Conservation (phyloP, 2,329 filamentous ascomycete species). For the Leptographium procerum region DNA sequence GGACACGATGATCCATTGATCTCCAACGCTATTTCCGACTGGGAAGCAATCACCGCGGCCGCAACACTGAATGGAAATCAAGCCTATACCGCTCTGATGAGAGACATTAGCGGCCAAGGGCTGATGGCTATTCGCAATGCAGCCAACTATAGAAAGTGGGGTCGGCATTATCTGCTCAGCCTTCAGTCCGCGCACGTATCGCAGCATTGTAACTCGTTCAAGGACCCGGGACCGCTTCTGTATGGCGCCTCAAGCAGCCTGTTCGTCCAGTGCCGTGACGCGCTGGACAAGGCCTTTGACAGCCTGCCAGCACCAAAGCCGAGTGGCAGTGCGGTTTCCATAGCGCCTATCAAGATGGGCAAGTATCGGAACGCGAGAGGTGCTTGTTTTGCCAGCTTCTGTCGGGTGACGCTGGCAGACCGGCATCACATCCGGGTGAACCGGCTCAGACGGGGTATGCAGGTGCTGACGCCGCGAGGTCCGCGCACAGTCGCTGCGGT, state of each 20-base stretch:
- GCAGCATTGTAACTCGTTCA: constrained; percentile 51
- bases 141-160: constrained; percentile 38
- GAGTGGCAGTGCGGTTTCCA: constrained; percentile 10
- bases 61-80: constrained; percentile 17
- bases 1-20: neutral
- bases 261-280: constrained; percentile 37
- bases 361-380: constrained; percentile 28
- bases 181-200: constrained; percentile 43
- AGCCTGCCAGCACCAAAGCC: constrained; percentile 31
- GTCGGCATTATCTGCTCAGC: constrained; percentile 45
- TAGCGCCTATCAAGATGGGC: constrained; percentile 25
- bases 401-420: constrained; percentile 29
- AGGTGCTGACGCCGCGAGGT: constrained; percentile 39
- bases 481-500: constrained; percentile 36
- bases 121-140: constrained; percentile 30
- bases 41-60: neutral
- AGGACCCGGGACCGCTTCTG: constrained; percentile 44
- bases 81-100: constrained; percentile 33
- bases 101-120: constrained; percentile 43
- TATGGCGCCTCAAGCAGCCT: constrained; percentile 40
- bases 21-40: constrained; percentile 2
- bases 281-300: constrained; percentile 38
- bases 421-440: constrained; percentile 28
- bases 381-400: constrained; percentile 43
- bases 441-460: constrained; percentile 31